Evolutionary conservation across 306 rosid species (phyloP).

Genomic region (Cicer chorassanicum): DNA sequence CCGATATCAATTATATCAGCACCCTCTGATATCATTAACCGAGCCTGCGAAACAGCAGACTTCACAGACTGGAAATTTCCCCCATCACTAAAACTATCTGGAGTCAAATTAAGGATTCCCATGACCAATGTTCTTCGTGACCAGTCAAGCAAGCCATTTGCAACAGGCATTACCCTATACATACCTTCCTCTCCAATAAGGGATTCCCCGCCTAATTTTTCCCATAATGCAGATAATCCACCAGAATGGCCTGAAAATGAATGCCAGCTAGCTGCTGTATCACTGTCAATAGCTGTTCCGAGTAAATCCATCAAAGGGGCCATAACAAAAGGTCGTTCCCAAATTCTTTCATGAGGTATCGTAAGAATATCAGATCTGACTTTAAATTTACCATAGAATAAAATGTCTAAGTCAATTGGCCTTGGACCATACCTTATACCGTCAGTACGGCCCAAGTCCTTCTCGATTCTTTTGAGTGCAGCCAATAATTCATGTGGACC

Average conservation of each 20-base stretch:
- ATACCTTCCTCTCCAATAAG: conserved; percentile 81
- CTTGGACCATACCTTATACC: conserved; percentile 94
- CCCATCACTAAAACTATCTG: conserved; percentile 94
- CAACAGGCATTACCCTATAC: conserved; percentile 79
- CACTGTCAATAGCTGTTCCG: conserved; percentile 68
- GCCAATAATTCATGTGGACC: conserved; percentile 85
- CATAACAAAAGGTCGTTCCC: conserved; percentile 95
- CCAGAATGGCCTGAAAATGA: conserved; percentile 67
- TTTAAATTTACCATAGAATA: conserved; percentile 78
- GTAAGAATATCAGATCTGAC: conserved; percentile 69
- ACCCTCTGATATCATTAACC: conserved; percentile 77
- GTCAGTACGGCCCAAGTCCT: conserved; percentile 69
- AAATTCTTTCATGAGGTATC: conserved; percentile 87
- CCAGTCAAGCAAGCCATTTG: conserved; percentile 73
- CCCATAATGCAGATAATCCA: conserved; percentile 72
- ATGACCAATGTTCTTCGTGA: conserved; percentile 68
- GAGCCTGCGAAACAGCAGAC: conserved; percentile 74
- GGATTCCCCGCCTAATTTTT: conserved; percentile 76
- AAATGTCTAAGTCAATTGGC: conserved; percentile 87
- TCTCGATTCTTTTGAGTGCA: conserved; percentile 76
- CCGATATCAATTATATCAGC: conserved; percentile 94
- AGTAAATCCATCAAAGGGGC: conserved; percentile 88
- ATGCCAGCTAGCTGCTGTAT: conserved; percentile 79
- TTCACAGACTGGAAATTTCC: conserved; percentile 70
- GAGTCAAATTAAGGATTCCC: conserved; percentile 92